Evolutionary conservation across 805 yeast species (phyloP), one percentile per base, ranked within the genome.

Genomic region (Lipomyces yamanashiensis): DNA sequence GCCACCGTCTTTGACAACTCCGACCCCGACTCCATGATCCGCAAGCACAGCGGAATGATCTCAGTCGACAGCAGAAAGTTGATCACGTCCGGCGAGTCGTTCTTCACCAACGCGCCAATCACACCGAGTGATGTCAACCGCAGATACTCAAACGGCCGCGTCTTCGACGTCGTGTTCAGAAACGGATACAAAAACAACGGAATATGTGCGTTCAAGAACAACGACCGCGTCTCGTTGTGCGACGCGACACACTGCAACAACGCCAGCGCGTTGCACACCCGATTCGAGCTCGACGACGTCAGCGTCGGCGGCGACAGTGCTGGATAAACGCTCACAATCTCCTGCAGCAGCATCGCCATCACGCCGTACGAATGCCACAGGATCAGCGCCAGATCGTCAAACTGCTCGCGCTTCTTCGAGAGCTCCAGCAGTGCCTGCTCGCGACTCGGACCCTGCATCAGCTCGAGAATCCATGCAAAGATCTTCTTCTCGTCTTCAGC

Each of bases 341-440:
- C 99, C 74, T 90, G 96, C 63, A 93, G 77, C 44, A 93, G 78
- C 21, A 92, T 88, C 1, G 98, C 87, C 96, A 95, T 92, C 12
- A 93, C 98, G 15, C 98, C 99, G 76, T 89, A 92, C 3, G 97
- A 90, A 71, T 93, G 87, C 99, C 99, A 93, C 63, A 93, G 79
- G 5, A 93, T 96, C 45, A 92, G 76, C 0, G 98, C 98, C 63
- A 93, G 81, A 74, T 93, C 98, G 63, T 92, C 98, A 73, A 90
- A 93, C 73, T 91, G 92, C 73, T 93, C 99, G 67, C 99, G 82
- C 73, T 92, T 92, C 74, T 95, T 90, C 9, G 98, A 98, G 51
- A 93, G 80, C 74, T 92, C 98, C 69, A 92, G 78, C 59, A 93
- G 80, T 1, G 99, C 98, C 72, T 93, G 90, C 72, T 95, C 99